Evolutionary conservation across 768 basidiomycete genomes (phyloP).

Genomic region (Pleurotus salmoneostramineus): DNA sequence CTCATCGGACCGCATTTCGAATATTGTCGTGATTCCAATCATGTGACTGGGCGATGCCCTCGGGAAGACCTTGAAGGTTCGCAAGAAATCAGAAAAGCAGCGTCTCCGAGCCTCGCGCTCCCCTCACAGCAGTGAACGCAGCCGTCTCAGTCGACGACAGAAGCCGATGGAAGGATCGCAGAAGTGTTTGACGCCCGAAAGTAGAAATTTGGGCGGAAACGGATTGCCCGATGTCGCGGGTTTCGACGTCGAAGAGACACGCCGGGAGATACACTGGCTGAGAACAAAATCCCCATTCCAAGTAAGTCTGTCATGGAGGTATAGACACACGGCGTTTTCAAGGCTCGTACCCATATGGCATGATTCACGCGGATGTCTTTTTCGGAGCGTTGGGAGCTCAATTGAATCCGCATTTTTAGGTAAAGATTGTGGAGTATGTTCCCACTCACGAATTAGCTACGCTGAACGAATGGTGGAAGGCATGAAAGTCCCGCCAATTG

Average conservation of each 20-base stretch:
- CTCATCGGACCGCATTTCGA: neutral
- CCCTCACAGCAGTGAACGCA: too few relatives aligned
- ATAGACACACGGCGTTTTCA: neutral
- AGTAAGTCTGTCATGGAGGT: neutral
- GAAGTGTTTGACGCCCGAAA: too few relatives aligned
- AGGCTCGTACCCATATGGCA: neutral
- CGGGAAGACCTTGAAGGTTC: neutral
- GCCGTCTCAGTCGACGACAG: too few relatives aligned
- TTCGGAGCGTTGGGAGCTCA: too few relatives aligned
- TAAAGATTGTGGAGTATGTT: neutral
- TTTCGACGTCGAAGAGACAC: too few relatives aligned
- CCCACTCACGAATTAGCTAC: neutral
- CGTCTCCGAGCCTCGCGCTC: too few relatives aligned
- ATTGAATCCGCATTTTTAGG: too few relatives aligned
- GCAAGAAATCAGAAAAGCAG: neutral
- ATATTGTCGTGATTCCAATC: slow-evolving; percentile 6
- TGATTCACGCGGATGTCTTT: too few relatives aligned
- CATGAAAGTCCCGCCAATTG: neutral
- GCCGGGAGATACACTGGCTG: neutral
- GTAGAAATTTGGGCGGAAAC: too few relatives aligned
- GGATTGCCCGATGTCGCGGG: too few relatives aligned
- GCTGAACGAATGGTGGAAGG: neutral
- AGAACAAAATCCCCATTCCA: neutral
- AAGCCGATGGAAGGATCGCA: too few relatives aligned
- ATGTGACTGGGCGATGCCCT: neutral